These are phyloP conservation scores for Rubroboletus pulcherrimus DNA, from an alignment of 768 basidiomycete genomes.

Conservation along the genomic window DNA sequence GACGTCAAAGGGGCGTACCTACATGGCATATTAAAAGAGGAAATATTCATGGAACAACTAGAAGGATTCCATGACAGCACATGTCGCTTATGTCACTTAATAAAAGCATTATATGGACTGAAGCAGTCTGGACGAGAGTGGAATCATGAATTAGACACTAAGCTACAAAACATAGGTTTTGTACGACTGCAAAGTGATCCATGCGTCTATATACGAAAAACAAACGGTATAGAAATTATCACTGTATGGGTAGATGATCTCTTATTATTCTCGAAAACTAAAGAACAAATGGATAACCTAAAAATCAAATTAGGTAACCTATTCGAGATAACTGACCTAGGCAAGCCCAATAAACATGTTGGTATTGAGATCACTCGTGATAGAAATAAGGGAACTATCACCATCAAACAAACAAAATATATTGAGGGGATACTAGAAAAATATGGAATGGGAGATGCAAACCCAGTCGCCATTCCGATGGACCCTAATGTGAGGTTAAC, in stretches of 20 bases:
- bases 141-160: constrained; percentile 23
- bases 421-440: not conserved
- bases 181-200: not conserved
- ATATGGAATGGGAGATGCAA: not conserved
- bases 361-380: not conserved
- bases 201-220: not conserved
- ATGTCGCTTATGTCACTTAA: constrained; percentile 15
- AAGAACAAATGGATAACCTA: not conserved
- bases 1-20: constrained; percentile 31
- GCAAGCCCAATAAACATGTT: not conserved
- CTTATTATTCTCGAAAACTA: not conserved
- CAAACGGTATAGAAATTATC: not conserved
- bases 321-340: not conserved
- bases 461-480: constrained; percentile 1
- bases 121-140: constrained; percentile 31
- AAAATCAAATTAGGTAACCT: not conserved
- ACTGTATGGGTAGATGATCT: not conserved
- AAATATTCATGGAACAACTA: too few relatives aligned
- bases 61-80: too few relatives aligned
- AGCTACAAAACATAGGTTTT: not conserved
- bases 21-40: constrained; percentile 18
- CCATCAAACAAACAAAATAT: constrained; percentile 3
- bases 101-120: constrained; percentile 27
- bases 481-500: not conserved
- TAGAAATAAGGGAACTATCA: not conserved